A percentile compares a stretch with the other conserved stretches of the same genome.
phyloP scores from a whole-genome alignment of 495 filamentous ascomycete species.

The Platismatia glauca region DNA sequence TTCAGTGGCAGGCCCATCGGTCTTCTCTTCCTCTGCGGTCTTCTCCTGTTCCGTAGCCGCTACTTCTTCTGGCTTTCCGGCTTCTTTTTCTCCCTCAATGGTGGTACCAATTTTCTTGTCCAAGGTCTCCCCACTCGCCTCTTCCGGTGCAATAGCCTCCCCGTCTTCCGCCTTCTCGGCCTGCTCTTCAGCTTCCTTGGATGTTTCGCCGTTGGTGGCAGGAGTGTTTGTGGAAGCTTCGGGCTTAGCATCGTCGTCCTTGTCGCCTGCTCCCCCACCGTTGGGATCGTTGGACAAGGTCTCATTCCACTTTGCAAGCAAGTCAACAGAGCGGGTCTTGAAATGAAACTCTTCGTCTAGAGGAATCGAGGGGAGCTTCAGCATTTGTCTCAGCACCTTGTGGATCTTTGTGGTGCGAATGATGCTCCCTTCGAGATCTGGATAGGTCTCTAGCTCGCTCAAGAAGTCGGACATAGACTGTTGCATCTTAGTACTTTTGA shows the following conservation, averaged over 20 bases:
- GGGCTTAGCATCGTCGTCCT: conserved; percentile 37
- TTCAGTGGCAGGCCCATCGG: conserved; percentile 22
- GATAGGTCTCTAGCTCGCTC: conserved; percentile 65
- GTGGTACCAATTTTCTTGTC: conserved; percentile 30
- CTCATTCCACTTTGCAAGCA: conserved; percentile 77
- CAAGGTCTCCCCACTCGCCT: conserved; percentile 27
- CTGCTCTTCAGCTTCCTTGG: conserved; percentile 38
- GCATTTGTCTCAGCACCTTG: conserved; percentile 84
- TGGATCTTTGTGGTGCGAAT: conserved; percentile 84
- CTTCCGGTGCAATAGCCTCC: conserved; percentile 27
- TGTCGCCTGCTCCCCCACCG: conserved; percentile 36
- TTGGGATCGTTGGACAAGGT: conserved; percentile 52
- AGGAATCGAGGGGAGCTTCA: conserved; percentile 73
- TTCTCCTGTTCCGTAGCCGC: conserved; percentile 26
- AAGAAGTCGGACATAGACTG: conserved; percentile 65
- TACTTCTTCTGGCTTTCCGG: conserved; percentile 35
- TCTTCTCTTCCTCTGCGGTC: conserved; percentile 24
- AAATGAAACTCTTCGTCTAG: conserved; percentile 78
- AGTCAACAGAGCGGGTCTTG: conserved; percentile 62
- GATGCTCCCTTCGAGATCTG: conserved; percentile 75
- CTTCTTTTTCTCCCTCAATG: conserved; percentile 25
- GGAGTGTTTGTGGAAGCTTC: conserved; percentile 30
- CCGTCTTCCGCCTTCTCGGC: conserved; percentile 37
- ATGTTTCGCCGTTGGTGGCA: conserved; percentile 38
- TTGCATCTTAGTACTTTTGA: background rate